Base-by-base conservation (phyloP, 2,329 filamentous ascomycete genomes). In the Colletotrichum somersetense region DNA sequence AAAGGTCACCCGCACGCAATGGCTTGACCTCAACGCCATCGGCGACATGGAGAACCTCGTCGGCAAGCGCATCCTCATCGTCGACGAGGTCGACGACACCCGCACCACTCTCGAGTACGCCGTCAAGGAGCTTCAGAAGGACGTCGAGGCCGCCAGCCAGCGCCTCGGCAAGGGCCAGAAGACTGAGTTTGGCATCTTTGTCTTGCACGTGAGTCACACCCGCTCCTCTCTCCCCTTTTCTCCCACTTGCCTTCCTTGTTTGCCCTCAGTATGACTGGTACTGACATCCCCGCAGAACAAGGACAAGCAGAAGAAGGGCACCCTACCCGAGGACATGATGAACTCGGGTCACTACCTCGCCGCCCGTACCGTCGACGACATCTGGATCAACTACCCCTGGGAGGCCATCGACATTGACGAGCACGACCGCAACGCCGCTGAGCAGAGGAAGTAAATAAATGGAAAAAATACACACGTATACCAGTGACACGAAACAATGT, bases 301-400 rank as follows among this genome's bases (percentile, higher is more conserved):
- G 90, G 91, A 98, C 84, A 98, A 99, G 89, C 75, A 85, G 67
- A 99, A 99, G 91, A 97, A 98, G 88, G 96, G 96, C 66, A 84
- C 84, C 26, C 87, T 99, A 68, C 95, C 96, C 14, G 79, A 89
- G 26, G 91, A 94, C 48, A 94, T 98, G 89, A 86, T 96, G 75
- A 84, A 87, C 52, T 84, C 91, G 67, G 89, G 89, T 69, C 88
- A 92, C 77, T 99, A 99, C 84, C 83, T 93, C 76, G 96, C 96
- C 30, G 94, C 96, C 30, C 87, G 92, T 79, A 98, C 96, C 7
- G 93, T 97, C 42, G 89, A 89, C n/a, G 96, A 99, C 83, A 92
- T 95, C 75, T 99, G 96, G 96, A 98, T 98, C 81, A 97, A 94
- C 88, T 99, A 99, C 84, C 96, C 96, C 20, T 99, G 96, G 96